A percentile compares a stretch with the other conserved stretches of the same genome.
Evolutionary conservation across 371 early-diverging fungal genomes (phyloP).

Genomic region (Umbelopsis sp.): DNA sequence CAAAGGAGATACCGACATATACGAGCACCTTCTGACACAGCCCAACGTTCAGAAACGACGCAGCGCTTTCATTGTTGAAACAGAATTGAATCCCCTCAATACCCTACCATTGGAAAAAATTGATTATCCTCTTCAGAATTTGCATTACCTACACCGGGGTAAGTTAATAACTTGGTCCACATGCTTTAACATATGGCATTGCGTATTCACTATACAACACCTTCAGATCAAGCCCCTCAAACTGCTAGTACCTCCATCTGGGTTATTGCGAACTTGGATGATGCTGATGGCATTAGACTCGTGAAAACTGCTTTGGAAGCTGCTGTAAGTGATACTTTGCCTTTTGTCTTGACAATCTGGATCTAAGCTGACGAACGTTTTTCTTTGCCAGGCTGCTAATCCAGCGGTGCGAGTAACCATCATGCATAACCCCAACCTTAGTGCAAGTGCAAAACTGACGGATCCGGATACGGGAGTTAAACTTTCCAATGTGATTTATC

Average conservation of each 20-base stretch:
- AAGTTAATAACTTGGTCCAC: neutral
- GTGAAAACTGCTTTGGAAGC: slow-evolving; percentile 50
- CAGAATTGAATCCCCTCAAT: slow-evolving; percentile 59
- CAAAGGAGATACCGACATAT: slow-evolving; percentile 57
- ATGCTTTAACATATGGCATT: too few relatives aligned
- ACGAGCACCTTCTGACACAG: slow-evolving; percentile 66
- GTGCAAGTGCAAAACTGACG: neutral
- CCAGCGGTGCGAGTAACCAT: slow-evolving; percentile 19
- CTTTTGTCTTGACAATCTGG: neutral
- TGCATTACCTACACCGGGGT: slow-evolving; percentile 29
- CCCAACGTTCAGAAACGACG: slow-evolving; percentile 62
- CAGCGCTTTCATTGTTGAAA: slow-evolving; percentile 66
- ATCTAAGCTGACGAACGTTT: neutral
- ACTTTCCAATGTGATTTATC: slow-evolving; percentile 24
- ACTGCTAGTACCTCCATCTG: slow-evolving; percentile 44
- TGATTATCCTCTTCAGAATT: neutral
- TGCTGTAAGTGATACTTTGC: slow-evolving; percentile 30
- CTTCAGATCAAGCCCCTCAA: neutral
- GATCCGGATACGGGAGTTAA: slow-evolving; percentile 1
- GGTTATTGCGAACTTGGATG: slow-evolving; percentile 62
- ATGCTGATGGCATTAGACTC: slow-evolving; percentile 49
- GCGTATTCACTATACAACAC: too few relatives aligned
- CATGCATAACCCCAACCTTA: slow-evolving; percentile 23
- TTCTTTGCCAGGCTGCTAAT: neutral
- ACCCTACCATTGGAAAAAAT: slow-evolving; percentile 27